These are phyloP conservation scores for Pseudotulostoma volvatum DNA, from an alignment of 495 filamentous ascomycete species.

Conservation along the genomic window DNA sequence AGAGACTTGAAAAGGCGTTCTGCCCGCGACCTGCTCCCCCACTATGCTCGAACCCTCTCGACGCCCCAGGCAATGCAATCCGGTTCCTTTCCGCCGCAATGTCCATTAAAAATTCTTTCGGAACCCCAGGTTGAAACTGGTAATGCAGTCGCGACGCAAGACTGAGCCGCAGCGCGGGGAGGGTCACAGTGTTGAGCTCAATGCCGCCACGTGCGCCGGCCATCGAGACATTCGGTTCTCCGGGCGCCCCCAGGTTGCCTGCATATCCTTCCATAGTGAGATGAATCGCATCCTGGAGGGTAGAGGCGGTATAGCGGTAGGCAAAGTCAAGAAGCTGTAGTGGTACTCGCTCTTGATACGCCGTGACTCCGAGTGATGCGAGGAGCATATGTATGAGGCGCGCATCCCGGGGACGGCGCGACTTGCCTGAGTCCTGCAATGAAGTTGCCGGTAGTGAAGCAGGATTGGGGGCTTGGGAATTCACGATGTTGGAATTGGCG, in stretches of 20 bases:
- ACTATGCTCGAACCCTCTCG: slow-evolving; percentile 43
- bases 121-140: slow-evolving; percentile 47
- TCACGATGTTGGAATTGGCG: slow-evolving; percentile 12
- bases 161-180: slow-evolving; percentile 44
- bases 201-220: slow-evolving; percentile 12
- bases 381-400: slow-evolving; percentile 85
- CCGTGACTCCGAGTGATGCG: slow-evolving; percentile 66
- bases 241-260: slow-evolving; percentile 9
- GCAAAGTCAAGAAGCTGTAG: slow-evolving; percentile 93
- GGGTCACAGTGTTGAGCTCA: slow-evolving; percentile 32
- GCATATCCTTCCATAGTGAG: slow-evolving; percentile 38
- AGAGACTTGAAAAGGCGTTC: slow-evolving; percentile 11
- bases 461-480: slow-evolving; percentile 13
- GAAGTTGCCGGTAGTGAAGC: slow-evolving; percentile 36
- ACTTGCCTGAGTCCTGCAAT: slow-evolving; percentile 40
- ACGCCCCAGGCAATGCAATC: slow-evolving; percentile 59
- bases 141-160: slow-evolving; percentile 47
- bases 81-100: slow-evolving; percentile 69
- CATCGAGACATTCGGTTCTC: slow-evolving; percentile 3
- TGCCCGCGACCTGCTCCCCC: slow-evolving; percentile 10
- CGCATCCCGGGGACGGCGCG: slow-evolving; percentile 75
- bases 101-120: slow-evolving; percentile 78
- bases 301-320: slow-evolving; percentile 56
- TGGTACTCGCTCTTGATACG: slow-evolving; percentile 87
- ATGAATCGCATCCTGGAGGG: slow-evolving; percentile 34